Base-by-base conservation (phyloP, 1,139 yeast species). In the Pichia kudriavzevii region DNA sequence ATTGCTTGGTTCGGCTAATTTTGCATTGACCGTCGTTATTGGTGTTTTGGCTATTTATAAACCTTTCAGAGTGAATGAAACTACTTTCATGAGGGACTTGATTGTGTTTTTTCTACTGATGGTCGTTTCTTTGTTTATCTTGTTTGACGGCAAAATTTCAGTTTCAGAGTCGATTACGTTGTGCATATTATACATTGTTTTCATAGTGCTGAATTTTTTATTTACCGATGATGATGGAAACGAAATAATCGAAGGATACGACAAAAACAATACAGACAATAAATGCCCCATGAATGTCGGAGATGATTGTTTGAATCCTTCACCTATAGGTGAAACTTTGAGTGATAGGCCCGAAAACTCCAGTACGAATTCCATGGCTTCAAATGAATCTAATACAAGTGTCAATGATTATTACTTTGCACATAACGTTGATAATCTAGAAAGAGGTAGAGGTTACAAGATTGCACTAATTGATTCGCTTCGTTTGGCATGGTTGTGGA, bases 1-100 rank as follows among this genome's bases (percentile, higher is more conserved):
- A 56, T 63, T 88, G 26, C 59, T 85, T 22, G 97, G 98, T 0
- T 88, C 95, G 3, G 83, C 91, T 0, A 67, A 77, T 25, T 80
- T 85, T 48, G 78, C 82, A n/a, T 65, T 79, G 10, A 72, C 88
- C 4, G 75, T 80, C 3, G 85, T 84, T 4, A 66, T 81, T 17
- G 95, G 95, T 0, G 58, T 77, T 2, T 78, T 84, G 74, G 83
- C 83, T 0, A 59, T 84, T 2, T 59, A 77, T 1, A 64, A 68
- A 31, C 91, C 94, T 1, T 80, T 83, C 52, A 58, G 66, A 37
- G 81, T 83, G 4, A 48, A 54, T 15, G 49, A 47, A 26, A 22
- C 28, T 10, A 60, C 63, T 26, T 72, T 75, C 38, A 35, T 67
- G 8, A 52, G 69, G 41, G 81, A 75, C 48, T 23, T 40, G 11